Evolutionary conservation across 2,329 filamentous ascomycete genomes (phyloP), one percentile per base, ranked within the genome.

Genomic region (Xylariaceae sp.): DNA sequence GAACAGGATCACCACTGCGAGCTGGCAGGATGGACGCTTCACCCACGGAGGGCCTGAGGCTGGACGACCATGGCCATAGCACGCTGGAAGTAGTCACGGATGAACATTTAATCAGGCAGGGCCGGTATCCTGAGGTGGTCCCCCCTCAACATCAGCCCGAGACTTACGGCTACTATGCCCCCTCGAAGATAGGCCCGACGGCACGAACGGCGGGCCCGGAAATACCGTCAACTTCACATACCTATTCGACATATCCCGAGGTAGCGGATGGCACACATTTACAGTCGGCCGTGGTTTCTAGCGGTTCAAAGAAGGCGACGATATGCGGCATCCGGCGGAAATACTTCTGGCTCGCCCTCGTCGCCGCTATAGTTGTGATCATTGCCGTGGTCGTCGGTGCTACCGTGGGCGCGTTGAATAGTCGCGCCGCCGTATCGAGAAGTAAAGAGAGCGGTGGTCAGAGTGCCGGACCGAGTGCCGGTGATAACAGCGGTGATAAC

Each of bases 321-420:
- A 57, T 62, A 52, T 61, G 55, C 8, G 58, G 57, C 5, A 12
- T 62, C 15, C 44, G 44, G 32, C 47, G 54, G 45, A 56, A 32
- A 41, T 51, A 41, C 12, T 62, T 62, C 47, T 60, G 56, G 55
- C 45, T 60, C 19, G 44, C 53, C 7, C 39, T 62, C 12, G 53
- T 5, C 8, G 45, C 19, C 12, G 54, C 52, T 6, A 36, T 53
- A 19, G 18, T 58, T 12, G n/a, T 57, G 10, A 22, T 61, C 12
- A 32, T 58, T 29, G 57, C 15, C 26, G 26, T 60, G n/a, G 13
- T 59, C 34, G 54, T 59, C 8, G 58, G 60, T 13, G 59, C 52
- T 1, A 47, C 49, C 10, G 58, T 57, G 7, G 59, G 57, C 32
- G 32, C 54, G 16, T 45, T 37, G 49, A 53, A 15, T 8, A 16